These are phyloP conservation scores for Panaeolus cyanescens DNA, from an alignment of 768 basidiomycete genomes.

Conservation along the genomic window DNA sequence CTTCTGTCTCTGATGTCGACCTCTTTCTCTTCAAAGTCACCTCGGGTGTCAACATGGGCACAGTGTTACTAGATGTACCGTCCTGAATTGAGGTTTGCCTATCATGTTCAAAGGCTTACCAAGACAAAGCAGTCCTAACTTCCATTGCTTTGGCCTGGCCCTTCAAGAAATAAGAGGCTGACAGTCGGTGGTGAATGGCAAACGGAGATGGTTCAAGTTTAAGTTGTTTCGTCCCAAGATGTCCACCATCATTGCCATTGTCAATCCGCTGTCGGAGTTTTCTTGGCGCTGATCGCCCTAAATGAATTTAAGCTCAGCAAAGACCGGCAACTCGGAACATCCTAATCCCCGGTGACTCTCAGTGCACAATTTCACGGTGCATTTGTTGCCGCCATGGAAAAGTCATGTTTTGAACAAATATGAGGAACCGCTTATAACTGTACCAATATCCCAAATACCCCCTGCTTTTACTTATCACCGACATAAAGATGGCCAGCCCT, in stretches of 20 bases:
- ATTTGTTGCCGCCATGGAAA: no score
- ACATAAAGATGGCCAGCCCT: not conserved
- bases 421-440: not conserved
- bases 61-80: not conserved
- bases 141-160: not conserved
- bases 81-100: constrained; percentile 1
- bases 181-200: not conserved
- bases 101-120: not conserved
- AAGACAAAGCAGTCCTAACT: not conserved
- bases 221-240: not conserved
- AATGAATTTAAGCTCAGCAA: not conserved
- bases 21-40: not conserved
- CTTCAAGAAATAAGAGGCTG: not conserved
- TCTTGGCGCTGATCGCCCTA: not conserved
- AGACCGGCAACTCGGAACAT: not conserved
- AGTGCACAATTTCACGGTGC: no score
- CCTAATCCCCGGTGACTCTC: not conserved
- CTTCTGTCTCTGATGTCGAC: not conserved
- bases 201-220: not conserved
- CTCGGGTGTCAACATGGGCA: not conserved
- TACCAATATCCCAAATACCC: not conserved
- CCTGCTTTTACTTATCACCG: not conserved
- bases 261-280: not conserved
- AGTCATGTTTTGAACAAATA: not conserved
- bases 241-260: not conserved